phyloP scores from a whole-genome alignment of 352 stramenopile species.

The Thraustotheca clavata region DNA sequence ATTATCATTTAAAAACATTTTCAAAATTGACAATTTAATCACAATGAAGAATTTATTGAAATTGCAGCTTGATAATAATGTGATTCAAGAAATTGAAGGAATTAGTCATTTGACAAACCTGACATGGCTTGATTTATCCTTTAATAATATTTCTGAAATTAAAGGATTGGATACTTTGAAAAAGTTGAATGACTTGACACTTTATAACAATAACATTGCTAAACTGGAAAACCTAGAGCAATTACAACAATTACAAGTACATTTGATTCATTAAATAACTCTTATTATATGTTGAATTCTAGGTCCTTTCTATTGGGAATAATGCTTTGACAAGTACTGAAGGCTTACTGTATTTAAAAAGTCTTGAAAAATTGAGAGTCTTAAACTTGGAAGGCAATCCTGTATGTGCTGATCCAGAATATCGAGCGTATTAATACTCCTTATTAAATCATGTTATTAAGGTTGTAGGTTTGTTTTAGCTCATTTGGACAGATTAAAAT shows the following conservation, averaged over 20 bases:
- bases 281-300: not conserved
- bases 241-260: slow-evolving; percentile 79
- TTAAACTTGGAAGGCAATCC: slow-evolving; percentile 91
- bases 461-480: slow-evolving; percentile 71
- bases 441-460: not conserved
- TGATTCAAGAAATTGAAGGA: slow-evolving; percentile 87
- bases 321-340: slow-evolving; percentile 81
- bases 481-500: slow-evolving; percentile 89
- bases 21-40: slow-evolving; percentile 92
- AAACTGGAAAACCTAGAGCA: slow-evolving; percentile 86
- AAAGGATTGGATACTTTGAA: slow-evolving; percentile 86
- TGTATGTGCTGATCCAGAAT: slow-evolving; percentile 87
- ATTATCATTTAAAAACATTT: slow-evolving; percentile 90
- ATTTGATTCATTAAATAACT: not conserved
- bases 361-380: slow-evolving; percentile 80
- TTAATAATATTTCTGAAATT: slow-evolving; percentile 92
- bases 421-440: slow-evolving; percentile 50
- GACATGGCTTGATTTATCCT: slow-evolving; percentile 91
- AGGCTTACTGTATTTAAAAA: slow-evolving; percentile 64
- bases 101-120: slow-evolving; percentile 80
- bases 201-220: slow-evolving; percentile 92
- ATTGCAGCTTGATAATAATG: slow-evolving; percentile 93
- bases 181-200: slow-evolving; percentile 84
- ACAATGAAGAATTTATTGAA: slow-evolving; percentile 83
- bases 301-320: slow-evolving; percentile 89